Conservation (phyloP, 2,329 filamentous ascomycete species). For the Aspergillus luchuensis region DNA sequence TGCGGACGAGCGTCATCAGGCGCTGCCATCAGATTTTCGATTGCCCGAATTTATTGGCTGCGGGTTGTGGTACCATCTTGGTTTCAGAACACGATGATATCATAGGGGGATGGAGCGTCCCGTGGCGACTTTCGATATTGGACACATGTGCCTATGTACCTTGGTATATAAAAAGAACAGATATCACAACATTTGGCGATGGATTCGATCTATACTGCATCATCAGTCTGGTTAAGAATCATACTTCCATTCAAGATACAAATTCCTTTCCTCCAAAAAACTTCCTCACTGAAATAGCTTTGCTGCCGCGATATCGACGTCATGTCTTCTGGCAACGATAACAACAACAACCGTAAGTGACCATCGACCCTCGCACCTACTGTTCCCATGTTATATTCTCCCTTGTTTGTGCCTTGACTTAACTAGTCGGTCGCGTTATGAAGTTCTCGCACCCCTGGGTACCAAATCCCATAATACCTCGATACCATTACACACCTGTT, state of each 20-base stretch:
- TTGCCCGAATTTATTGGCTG: background rate
- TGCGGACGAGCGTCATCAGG: background rate
- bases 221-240: background rate
- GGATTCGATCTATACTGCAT: background rate
- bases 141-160: background rate
- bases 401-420: background rate
- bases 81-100: conserved; percentile 3
- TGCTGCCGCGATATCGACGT: background rate
- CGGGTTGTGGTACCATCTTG: background rate
- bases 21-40: background rate
- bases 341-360: conserved; percentile 10
- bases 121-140: background rate
- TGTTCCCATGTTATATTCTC: background rate
- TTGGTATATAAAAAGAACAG: background rate
- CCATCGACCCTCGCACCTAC: background rate
- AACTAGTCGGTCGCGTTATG: background rate
- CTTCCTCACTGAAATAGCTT: background rate
- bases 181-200: background rate
- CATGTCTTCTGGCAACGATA: conserved; percentile 5
- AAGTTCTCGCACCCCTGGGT: conserved; percentile 1
- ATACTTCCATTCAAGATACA: background rate
- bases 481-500: background rate
- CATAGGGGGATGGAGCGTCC: conserved; percentile 4
- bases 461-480: background rate
- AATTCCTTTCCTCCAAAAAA: background rate